phyloP scores from a whole-genome alignment of 176 grass and related monocot species.

The Musa schizocarpa region DNA sequence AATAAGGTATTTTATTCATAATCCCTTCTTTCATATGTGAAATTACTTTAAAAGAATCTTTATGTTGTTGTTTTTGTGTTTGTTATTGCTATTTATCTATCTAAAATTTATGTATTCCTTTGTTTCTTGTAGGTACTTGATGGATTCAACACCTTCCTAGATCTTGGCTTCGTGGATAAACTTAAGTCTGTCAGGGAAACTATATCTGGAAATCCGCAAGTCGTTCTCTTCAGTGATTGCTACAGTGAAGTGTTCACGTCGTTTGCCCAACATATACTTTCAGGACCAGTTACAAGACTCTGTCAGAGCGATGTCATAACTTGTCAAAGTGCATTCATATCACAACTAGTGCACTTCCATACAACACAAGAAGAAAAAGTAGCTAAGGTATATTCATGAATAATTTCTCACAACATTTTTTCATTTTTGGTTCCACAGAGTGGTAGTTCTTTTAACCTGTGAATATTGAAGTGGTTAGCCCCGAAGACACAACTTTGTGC shows the following conservation, averaged over 20 bases:
- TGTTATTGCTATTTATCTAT: neutral
- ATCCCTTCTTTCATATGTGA: too few relatives aligned
- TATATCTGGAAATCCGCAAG: constrained; percentile 48
- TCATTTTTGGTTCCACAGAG: neutral
- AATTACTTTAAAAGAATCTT: too few relatives aligned
- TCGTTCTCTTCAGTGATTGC: constrained; percentile 44
- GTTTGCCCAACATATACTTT: constrained; percentile 35
- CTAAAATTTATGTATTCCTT: neutral
- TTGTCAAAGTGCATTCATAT: constrained; percentile 48
- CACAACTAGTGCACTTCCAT: constrained; percentile 43
- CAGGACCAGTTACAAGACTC: constrained; percentile 50
- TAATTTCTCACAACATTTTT: neutral
- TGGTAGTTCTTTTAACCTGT: neutral
- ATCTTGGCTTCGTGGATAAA: constrained; percentile 27
- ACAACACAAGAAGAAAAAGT: constrained; percentile 32
- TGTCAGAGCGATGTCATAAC: constrained; percentile 29
- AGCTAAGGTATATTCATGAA: constrained; percentile 42
- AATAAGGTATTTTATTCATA: too few relatives aligned
- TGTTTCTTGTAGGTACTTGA: constrained; percentile 57
- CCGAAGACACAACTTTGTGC: too few relatives aligned
- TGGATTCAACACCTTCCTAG: constrained; percentile 41
- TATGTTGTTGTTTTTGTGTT: neutral
- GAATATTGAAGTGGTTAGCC: neutral
- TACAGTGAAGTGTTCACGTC: constrained; percentile 22
- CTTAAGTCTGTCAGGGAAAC: constrained; percentile 41